Conservation (phyloP, 179 eudicot species). For the Silene noctiflora region DNA sequence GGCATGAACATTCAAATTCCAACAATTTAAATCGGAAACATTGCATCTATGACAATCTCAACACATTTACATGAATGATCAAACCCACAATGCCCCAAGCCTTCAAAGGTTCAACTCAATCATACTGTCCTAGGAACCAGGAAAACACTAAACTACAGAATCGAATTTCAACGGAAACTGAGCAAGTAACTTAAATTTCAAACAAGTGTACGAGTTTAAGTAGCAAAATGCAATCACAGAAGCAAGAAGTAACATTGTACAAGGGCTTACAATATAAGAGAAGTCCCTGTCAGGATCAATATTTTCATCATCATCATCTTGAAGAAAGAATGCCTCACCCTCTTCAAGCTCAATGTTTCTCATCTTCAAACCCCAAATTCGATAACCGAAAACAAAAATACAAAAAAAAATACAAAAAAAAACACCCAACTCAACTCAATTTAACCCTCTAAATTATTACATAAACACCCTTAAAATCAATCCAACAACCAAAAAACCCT, state of each 20-base stretch:
- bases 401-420: background rate
- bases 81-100: background rate
- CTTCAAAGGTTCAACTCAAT: background rate
- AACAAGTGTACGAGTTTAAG: too few species aligned
- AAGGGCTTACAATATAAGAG: conserved; percentile 41
- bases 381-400: background rate
- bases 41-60: background rate
- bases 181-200: too few species aligned
- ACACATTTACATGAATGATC: conserved; percentile 1
- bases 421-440: conserved; percentile 21
- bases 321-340: conserved; percentile 31
- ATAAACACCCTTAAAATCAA: background rate
- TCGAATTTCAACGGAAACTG: too few species aligned
- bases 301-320: conserved; percentile 37
- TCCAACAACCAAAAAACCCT: conserved; percentile 11
- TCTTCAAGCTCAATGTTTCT: conserved; percentile 40
- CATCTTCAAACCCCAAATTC: conserved; percentile 19
- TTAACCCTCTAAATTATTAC: conserved; percentile 21
- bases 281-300: conserved; percentile 44
- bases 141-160: too few species aligned
- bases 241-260: too few species aligned
- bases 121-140: too few species aligned
- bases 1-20: background rate
- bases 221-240: too few species aligned
- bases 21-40: background rate